Evolutionary conservation across 306 rosid genomes (phyloP), one percentile per base, ranked within the genome.

Genomic region (Castanea mollissima): DNA sequence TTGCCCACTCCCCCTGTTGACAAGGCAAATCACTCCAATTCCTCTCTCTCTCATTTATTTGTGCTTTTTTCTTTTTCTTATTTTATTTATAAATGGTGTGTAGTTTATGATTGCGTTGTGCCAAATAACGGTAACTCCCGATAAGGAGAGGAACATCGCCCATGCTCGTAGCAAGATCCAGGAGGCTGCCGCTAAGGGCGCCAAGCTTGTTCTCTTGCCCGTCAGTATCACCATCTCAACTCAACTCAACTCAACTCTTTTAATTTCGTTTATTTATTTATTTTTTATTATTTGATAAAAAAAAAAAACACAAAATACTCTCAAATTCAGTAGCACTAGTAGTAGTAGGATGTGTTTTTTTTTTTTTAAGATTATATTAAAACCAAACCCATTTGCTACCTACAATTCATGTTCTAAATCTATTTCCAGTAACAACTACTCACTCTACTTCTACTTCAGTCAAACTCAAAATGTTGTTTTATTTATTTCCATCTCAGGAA

Each of bases 31-130:
- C 46, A 2, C 4, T 49, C 54, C 41, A 35, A 35, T 35, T 35
- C 13, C 15, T 12, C 52, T 46, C 41, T 25, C 10, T 59, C 3
- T 51, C 32, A 6, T 29, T 35, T 23, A 14, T 23, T 20, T 35
- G 5, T 19, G 19, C 18, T 34, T 69, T 49, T 5, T 4, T 8
- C 10, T 46, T 19, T 12, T 23, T 69, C 1, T 29, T 49, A 3
- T 59, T 41, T 23, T 72, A 38, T 29, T 21, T 23, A 44, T 54
- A 23, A 41, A 74, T 83, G 46, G 63, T 75, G 82, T 73, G 5
- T 82, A 94, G 94, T 95, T 95, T 80, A 93, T 88, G 52, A 93
- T 95, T 41, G 99, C 93, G 7, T 86, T 95, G 16, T 95, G 98
- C 79, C 99, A 93, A 83, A 84, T 95, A 55, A 77, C 91, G 1